Percentiles rank a stretch among this genome's conserved stretches.
phyloP scores from a whole-genome alignment of 257 asterid genomes.

The Verbascum thapsus region DNA sequence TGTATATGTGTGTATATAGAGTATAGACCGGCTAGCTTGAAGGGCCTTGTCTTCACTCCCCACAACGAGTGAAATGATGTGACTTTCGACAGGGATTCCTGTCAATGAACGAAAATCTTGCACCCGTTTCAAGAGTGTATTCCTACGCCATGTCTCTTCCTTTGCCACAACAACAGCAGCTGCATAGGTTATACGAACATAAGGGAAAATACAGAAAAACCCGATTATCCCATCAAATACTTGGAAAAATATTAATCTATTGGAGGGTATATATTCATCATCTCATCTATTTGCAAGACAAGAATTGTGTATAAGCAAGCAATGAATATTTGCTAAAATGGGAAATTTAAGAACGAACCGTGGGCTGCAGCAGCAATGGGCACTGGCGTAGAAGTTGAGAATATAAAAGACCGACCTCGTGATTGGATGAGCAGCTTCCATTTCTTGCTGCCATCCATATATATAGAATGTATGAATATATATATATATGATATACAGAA shows the following conservation, averaged over 20 bases:
- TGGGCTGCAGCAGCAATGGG: slow-evolving; percentile 95
- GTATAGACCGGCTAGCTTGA: slow-evolving; percentile 83
- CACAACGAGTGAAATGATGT: slow-evolving; percentile 58
- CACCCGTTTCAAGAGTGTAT: slow-evolving; percentile 60
- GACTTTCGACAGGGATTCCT: slow-evolving; percentile 50
- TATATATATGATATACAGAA: slow-evolving; percentile 9
- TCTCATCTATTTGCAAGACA: neutral
- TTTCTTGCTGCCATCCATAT: slow-evolving; percentile 67
- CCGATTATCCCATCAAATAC: neutral
- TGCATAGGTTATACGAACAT: slow-evolving; percentile 36
- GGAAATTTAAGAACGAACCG: slow-evolving; percentile 49
- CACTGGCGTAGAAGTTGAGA: slow-evolving; percentile 91
- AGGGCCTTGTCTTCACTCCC: slow-evolving; percentile 91
- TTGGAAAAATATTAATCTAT: neutral
- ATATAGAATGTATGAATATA: slow-evolving; percentile 23
- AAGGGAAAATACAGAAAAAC: slow-evolving; percentile 7
- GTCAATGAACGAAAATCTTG: slow-evolving; percentile 62
- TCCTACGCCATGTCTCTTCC: slow-evolving; percentile 88
- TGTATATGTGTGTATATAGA: no score
- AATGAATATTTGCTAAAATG: neutral
- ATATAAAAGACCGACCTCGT: slow-evolving; percentile 94
- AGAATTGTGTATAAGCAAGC: slow-evolving; percentile 23
- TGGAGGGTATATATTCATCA: slow-evolving; percentile 7
- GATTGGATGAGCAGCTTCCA: slow-evolving; percentile 98
- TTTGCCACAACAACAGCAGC: slow-evolving; percentile 82